These are phyloP conservation scores for Conringia planisiliqua DNA, from an alignment of 345 rosid genomes.

Conservation along the genomic window DNA sequence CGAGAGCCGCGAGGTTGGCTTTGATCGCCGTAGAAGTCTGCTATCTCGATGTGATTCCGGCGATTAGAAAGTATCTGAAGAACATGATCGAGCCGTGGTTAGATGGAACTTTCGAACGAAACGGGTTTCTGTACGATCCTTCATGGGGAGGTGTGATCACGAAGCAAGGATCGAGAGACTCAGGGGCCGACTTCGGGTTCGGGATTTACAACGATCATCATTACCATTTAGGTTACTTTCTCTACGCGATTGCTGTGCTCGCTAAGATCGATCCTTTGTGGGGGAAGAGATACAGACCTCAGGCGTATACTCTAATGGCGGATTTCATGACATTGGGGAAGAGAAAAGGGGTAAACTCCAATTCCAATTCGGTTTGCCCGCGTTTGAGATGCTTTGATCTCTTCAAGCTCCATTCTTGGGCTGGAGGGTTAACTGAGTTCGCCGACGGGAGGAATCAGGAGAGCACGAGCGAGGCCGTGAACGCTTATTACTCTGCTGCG, in stretches of 20 bases:
- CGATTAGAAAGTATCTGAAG: slow-evolving; percentile 59
- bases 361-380: slow-evolving; percentile 46
- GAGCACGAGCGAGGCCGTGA: slow-evolving; percentile 92
- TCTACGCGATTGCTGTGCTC: slow-evolving; percentile 83
- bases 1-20: slow-evolving; percentile 87
- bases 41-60: slow-evolving; percentile 60
- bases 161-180: slow-evolving; percentile 56
- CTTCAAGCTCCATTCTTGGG: slow-evolving; percentile 95
- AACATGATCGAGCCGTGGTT: slow-evolving; percentile 84
- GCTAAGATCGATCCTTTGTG: slow-evolving; percentile 77
- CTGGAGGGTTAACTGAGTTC: slow-evolving; percentile 86
- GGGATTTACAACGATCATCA: slow-evolving; percentile 81
- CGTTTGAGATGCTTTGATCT: slow-evolving; percentile 87
- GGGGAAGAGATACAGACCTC: slow-evolving; percentile 80
- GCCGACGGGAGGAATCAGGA: slow-evolving; percentile 87
- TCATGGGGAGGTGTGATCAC: slow-evolving; percentile 91
- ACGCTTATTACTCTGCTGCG: slow-evolving; percentile 88
- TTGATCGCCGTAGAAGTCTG: slow-evolving; percentile 82
- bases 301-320: slow-evolving; percentile 77
- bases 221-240: slow-evolving; percentile 85
- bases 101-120: slow-evolving; percentile 64
- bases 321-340: slow-evolving; percentile 76
- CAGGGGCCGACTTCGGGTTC: slow-evolving; percentile 83
- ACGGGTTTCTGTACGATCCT: slow-evolving; percentile 74
- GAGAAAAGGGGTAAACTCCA: slow-evolving; percentile 31